Evolutionary conservation across 306 rosid species (phyloP).

Genomic region (Comarum palustre): DNA sequence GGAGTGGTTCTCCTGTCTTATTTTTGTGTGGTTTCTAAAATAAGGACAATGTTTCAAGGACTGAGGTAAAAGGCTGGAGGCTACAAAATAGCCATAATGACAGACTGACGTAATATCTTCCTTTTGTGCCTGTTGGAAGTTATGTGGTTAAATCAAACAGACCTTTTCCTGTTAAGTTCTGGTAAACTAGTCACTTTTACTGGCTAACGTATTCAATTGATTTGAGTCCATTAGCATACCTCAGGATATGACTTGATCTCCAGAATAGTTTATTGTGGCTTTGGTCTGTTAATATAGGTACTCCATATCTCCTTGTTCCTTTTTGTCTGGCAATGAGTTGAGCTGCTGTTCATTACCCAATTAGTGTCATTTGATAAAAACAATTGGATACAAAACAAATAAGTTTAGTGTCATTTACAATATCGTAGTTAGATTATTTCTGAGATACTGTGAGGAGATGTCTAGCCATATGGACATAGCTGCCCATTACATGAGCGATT

Average conservation of each 20-base stretch:
- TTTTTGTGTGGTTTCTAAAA: not conserved
- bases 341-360: not conserved
- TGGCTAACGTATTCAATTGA: not conserved
- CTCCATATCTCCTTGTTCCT: not conserved
- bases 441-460: not conserved
- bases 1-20: not conserved
- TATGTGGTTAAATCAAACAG: not conserved
- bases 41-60: not conserved
- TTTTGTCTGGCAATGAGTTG: not conserved
- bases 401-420: not conserved
- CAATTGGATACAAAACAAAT: not conserved
- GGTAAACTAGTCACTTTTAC: not conserved
- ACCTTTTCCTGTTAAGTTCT: not conserved
- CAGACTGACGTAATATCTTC: not conserved
- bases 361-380: not conserved
- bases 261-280: not conserved
- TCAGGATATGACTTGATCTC: not conserved
- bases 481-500: not conserved
- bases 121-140: constrained; percentile 1
- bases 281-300: not conserved
- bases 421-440: not conserved
- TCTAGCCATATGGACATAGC: not conserved
- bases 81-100: not conserved
- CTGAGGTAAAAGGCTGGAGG: not conserved
- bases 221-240: not conserved